Conservation (phyloP, 116 monocot genomes). For the Dioscorea cayenensis region DNA sequence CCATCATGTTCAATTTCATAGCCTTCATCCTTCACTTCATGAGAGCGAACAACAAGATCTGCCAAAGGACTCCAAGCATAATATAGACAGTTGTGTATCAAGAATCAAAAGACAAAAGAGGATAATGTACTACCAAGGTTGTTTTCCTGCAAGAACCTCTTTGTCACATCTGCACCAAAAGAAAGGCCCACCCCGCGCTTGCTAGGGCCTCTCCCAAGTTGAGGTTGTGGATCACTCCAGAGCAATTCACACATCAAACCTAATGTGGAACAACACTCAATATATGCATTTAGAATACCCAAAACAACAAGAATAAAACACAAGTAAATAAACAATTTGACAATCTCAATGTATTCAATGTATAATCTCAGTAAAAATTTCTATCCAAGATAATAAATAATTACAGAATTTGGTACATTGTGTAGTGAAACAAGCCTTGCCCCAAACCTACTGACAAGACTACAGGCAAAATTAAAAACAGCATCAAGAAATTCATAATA, state of each 20-base stretch:
- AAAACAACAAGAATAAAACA: neutral
- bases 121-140: conserved; percentile 53
- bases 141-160: conserved; percentile 87
- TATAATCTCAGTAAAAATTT: too few relatives aligned
- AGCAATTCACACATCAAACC: conserved; percentile 98
- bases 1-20: conserved; percentile 98
- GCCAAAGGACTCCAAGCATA: conserved; percentile 9
- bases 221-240: conserved; percentile 99
- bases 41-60: conserved; percentile 94
- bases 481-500: too few relatives aligned
- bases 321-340: too few relatives aligned
- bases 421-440: too few relatives aligned
- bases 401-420: too few relatives aligned
- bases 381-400: too few relatives aligned
- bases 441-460: too few relatives aligned
- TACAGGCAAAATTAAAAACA: too few relatives aligned
- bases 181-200: conserved; percentile 99
- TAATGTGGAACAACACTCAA: conserved; percentile 11
- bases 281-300: neutral
- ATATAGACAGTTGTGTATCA: neutral
- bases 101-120: neutral
- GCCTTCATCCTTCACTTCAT: conserved; percentile 99
- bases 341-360: too few relatives aligned
- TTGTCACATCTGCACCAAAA: conserved; percentile 95
- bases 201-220: conserved; percentile 92